These are phyloP conservation scores for Pseudonitzschia pungens DNA, from an alignment of 108 stramenopile species.

Conservation along the genomic window DNA sequence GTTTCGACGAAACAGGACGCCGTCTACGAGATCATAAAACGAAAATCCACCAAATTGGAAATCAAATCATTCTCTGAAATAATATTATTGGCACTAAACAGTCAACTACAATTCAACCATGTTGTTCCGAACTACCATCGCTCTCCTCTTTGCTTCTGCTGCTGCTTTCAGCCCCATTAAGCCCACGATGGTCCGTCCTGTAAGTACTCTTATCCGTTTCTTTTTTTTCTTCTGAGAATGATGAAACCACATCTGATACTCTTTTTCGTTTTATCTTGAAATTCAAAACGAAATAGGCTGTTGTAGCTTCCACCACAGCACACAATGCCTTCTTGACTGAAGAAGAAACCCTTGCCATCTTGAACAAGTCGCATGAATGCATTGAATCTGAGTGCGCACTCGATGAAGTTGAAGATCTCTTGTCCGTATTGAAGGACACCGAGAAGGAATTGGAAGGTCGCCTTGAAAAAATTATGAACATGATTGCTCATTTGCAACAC, in stretches of 20 bases:
- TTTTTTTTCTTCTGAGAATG: no score
- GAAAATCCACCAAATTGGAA: neutral
- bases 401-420: constrained; percentile 70
- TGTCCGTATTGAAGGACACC: constrained; percentile 54
- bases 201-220: constrained; percentile 20
- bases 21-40: neutral
- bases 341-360: constrained; percentile 56
- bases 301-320: constrained; percentile 46
- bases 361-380: constrained; percentile 55
- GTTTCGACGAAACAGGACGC: neutral
- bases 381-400: constrained; percentile 67
- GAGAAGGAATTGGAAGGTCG: constrained; percentile 51
- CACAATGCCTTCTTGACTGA: constrained; percentile 57
- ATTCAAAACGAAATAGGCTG: neutral
- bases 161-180: constrained; percentile 28
- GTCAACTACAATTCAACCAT: constrained; percentile 6
- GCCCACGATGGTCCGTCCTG: constrained; percentile 25
- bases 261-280: neutral
- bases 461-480: constrained; percentile 52
- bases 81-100: neutral
- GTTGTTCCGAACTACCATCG: constrained; percentile 22
- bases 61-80: neutral
- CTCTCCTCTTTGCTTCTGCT: constrained; percentile 20
- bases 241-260: neutral
- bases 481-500: constrained; percentile 62